These are phyloP conservation scores for Davidsoniella eucalypti DNA, from an alignment of 2,329 filamentous ascomycete genomes.

Conservation along the genomic window DNA sequence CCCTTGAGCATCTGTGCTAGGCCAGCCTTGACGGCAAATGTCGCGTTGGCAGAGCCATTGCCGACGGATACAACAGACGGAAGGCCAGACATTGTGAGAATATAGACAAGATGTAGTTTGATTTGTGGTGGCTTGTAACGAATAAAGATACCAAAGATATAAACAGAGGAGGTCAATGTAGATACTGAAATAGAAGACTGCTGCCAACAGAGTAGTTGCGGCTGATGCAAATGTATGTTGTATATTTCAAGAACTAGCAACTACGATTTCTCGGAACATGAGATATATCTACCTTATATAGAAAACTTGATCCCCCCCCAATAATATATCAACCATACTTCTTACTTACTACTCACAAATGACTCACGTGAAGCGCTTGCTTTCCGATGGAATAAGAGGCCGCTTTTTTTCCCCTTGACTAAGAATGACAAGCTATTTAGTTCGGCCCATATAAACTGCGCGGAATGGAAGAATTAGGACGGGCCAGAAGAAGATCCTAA, in stretches of 20 bases:
- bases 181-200: not conserved
- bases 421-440: too few relatives aligned
- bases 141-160: not conserved
- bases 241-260: not conserved
- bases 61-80: slow-evolving; percentile 7
- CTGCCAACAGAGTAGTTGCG: not conserved
- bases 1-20: slow-evolving; percentile 97
- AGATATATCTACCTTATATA: too few relatives aligned
- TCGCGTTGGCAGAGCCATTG: slow-evolving; percentile 19
- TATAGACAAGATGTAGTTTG: not conserved
- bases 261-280: not conserved
- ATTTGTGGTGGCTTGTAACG: not conserved
- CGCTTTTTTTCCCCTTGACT: too few relatives aligned
- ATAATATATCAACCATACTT: too few relatives aligned
- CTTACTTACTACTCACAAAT: too few relatives aligned
- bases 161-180: not conserved
- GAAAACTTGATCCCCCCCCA: too few relatives aligned
- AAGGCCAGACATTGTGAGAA: slow-evolving; percentile 6
- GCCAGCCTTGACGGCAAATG: slow-evolving; percentile 85
- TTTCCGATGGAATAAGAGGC: too few relatives aligned
- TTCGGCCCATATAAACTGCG: too few relatives aligned
- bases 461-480: too few relatives aligned
- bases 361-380: too few relatives aligned
- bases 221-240: not conserved
- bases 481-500: too few relatives aligned